Evolutionary conservation across 1,139 yeast genomes (phyloP), one percentile per base, ranked within the genome.

Genomic region (Diutina siamensis): DNA sequence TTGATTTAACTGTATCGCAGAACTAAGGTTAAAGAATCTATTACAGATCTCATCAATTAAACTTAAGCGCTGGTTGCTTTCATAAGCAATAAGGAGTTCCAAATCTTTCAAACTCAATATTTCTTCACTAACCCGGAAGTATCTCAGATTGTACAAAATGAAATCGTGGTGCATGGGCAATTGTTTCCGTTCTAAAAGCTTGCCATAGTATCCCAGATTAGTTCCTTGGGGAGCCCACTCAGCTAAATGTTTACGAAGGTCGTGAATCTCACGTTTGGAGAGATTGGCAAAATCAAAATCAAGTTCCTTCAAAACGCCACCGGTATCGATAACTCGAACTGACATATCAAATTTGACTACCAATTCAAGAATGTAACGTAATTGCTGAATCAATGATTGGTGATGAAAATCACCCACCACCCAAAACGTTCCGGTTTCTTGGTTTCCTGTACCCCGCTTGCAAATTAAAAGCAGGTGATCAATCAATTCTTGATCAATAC

Each of bases 401-500:
- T 67, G 55, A 15, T 65, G 61, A 46, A 79, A 68, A 53, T 79
- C 76, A 13, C 86, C 88, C 46, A 78, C 60, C 12, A 82, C 51
- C 71, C 84, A 78, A 15, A 78, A 51, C 0, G 80, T 67, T 0
- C 61, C 57, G 1, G 63, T 49, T 5, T 59, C 45, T 18, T 50
- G 48, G 35, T 48, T 49, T 3, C 28, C 25, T 1, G 18, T n/a
- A 3, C 25, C 22, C 18, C 20, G 3, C 12, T n/a, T 21, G 4
- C 27, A 15, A 13, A 35, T 35, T 2, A 20, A 20, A 2, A 35
- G 2, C 40, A 35, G 40, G 22, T n/a, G 22, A 13, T 35, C 40
- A 15, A 67, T 47, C 44, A 71, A 53, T 1, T 61, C 68, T 3
- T 50, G 47, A n/a, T 61, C 60, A 9, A 72, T 53, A 2, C 49